Evolutionary conservation across 192 early-diverging fungal genomes (phyloP).

Genomic region (Haplosporangium gracile): DNA sequence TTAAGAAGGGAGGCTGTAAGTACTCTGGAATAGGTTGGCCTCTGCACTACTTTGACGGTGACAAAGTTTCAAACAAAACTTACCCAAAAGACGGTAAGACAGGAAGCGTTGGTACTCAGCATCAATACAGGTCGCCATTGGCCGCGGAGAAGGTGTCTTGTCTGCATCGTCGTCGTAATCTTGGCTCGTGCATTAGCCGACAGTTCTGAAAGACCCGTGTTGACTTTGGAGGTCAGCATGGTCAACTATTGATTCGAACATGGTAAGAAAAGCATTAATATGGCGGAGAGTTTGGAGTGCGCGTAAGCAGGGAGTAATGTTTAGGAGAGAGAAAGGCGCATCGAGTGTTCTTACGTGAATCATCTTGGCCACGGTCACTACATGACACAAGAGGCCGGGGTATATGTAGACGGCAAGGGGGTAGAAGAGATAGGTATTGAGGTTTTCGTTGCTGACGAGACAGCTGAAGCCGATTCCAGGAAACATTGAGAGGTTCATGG

Average conservation of each 20-base stretch:
- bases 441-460: slow-evolving; percentile 23
- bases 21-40: background rate
- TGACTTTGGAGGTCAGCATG: slow-evolving; percentile 30
- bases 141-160: slow-evolving; percentile 45
- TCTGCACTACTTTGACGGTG: background rate
- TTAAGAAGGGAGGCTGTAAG: background rate
- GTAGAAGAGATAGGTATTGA: slow-evolving; percentile 52
- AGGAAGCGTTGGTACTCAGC: slow-evolving; percentile 25
- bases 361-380: slow-evolving; percentile 40
- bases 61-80: background rate
- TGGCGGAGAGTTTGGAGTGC: background rate
- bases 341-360: slow-evolving; percentile 22
- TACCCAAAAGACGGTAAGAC: slow-evolving; percentile 47
- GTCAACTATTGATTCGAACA: slow-evolving; percentile 8
- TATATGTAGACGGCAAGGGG: slow-evolving; percentile 50
- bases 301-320: background rate
- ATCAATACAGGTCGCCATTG: slow-evolving; percentile 55
- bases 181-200: slow-evolving; percentile 22
- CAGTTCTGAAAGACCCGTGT: slow-evolving; percentile 36
- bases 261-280: background rate
- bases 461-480: slow-evolving; percentile 53
- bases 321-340: background rate
- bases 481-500: slow-evolving; percentile 31
- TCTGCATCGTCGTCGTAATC: slow-evolving; percentile 40
- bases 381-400: slow-evolving; percentile 35